Base-by-base conservation (phyloP, 2,329 filamentous ascomycete species). In the Neoscytalidium dimidiatum region DNA sequence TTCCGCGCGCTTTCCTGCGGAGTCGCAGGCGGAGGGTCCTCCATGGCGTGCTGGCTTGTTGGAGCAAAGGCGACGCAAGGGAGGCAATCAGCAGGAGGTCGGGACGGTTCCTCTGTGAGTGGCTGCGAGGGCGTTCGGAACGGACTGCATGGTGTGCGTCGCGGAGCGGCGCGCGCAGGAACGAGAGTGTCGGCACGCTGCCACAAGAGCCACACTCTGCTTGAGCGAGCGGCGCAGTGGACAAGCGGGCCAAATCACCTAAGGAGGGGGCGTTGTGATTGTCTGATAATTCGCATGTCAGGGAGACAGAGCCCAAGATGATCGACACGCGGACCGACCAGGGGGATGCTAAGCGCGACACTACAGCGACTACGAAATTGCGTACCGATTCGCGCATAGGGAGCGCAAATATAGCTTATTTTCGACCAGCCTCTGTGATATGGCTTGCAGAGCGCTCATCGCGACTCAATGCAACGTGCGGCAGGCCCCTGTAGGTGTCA, bases 261-360 rank as follows among this genome's bases (percentile, higher is more conserved):
- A 23, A 19, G 38, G 41, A 46, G 56, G 56, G 38, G 56, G 41
- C 38, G 41, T 44, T 46, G 41, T 26, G 33, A 33, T 58, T 43
- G 35, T 21, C n/a, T 60, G 49, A 49, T 49, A 49, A 49, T 62
- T 62, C 58, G 58, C 43, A 60, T n/a, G 43, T 62, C 58, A 38
- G 44, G 58, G 44, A 51, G 58, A 33, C 6, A 33, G 53, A 58
- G 57, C 57, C 21, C 44, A 29, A 44, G 21, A 44, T 9, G 46
- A 49, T 58, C 53, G 53, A 58, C 53, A 35, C 35, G 28, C 38
- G 4, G 38, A 33, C 38, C n/a, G n/a, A n/a, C n/a, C n/a, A 44
- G 31, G 38, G 53, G 53, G 35, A 33, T 29, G 35, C 35, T 13
- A 29, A 8, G 53, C 53, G 35, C 53, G 33, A 21, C 44, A 26